phyloP scores from a whole-genome alignment of 1,284 basidiomycete genomes.

The Somion occarium region DNA sequence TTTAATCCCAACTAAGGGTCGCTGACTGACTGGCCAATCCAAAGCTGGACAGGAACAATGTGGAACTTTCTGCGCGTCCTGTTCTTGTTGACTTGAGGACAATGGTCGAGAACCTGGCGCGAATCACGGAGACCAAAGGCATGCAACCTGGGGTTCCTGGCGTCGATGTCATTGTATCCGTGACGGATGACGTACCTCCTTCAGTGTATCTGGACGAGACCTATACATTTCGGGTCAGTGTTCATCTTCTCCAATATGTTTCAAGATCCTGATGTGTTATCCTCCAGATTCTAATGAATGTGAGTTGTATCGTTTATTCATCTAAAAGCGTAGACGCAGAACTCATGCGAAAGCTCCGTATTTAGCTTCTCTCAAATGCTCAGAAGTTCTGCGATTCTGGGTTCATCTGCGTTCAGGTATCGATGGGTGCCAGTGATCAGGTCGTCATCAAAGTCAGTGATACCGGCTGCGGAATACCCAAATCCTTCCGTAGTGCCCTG shows the following conservation, averaged over 20 bases:
- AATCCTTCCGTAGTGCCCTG: conserved; percentile 24
- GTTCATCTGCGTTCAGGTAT: conserved; percentile 23
- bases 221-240: conserved; percentile 25
- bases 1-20: background rate
- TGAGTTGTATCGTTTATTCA: conserved; percentile 11
- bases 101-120: conserved; percentile 26
- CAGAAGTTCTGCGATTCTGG: conserved; percentile 29
- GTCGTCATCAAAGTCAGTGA: conserved; percentile 24
- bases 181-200: conserved; percentile 20
- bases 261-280: background rate
- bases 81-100: conserved; percentile 25
- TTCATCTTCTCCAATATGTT: background rate
- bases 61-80: conserved; percentile 25
- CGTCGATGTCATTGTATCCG: conserved; percentile 25
- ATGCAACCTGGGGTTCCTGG: conserved; percentile 17
- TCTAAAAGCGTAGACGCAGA: background rate
- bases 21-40: background rate
- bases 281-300: conserved; percentile 26
- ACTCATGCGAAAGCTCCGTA: too few species aligned
- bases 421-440: conserved; percentile 17
- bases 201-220: conserved; percentile 27
- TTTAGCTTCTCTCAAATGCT: conserved; percentile 27
- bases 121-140: conserved; percentile 22
- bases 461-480: conserved; percentile 27
- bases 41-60: conserved; percentile 27